Percentiles rank a stretch among this genome's conserved stretches.
Evolutionary conservation across 352 stramenopile species (phyloP).

Genomic region (Phytophthora citrophthora): DNA sequence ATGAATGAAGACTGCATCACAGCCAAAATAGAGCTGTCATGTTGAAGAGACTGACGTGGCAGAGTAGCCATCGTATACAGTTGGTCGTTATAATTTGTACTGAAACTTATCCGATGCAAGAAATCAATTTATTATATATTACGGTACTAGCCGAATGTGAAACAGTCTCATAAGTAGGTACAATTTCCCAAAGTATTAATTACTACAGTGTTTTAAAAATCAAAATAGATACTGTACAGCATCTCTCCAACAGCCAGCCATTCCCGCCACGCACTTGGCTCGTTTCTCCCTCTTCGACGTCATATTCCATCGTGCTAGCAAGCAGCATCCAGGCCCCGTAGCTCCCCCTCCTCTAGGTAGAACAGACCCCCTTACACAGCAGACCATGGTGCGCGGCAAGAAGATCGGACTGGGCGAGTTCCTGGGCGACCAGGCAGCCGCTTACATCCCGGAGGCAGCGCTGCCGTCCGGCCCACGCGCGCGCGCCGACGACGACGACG

Average conservation of each 20-base stretch:
- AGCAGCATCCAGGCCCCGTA: neutral
- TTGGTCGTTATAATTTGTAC: too few species aligned
- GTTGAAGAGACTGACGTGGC: constrained; percentile 6
- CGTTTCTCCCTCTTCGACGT: constrained; percentile 6
- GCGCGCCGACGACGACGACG: constrained; percentile 59
- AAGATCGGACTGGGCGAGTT: constrained; percentile 82
- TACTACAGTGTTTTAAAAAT: too few species aligned
- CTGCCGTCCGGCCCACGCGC: constrained; percentile 63
- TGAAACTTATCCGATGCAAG: too few species aligned
- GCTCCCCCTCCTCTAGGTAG: neutral
- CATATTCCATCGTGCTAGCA: constrained; percentile 13
- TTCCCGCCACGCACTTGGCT: constrained; percentile 16
- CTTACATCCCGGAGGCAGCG: constrained; percentile 64
- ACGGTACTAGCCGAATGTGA: neutral
- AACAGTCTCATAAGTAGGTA: constrained; percentile 1
- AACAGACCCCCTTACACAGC: neutral
- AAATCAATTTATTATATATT: neutral
- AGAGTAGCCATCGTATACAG: constrained; percentile 5
- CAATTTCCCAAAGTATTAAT: neutral
- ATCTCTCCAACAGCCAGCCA: constrained; percentile 23
- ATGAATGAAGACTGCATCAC: neutral
- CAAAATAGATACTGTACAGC: neutral
- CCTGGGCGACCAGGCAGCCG: constrained; percentile 64
- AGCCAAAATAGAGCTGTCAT: constrained; percentile 11
- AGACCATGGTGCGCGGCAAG: constrained; percentile 62